Base-by-base conservation (phyloP, 2,329 filamentous ascomycete genomes). In the Fusarium dimerum region DNA sequence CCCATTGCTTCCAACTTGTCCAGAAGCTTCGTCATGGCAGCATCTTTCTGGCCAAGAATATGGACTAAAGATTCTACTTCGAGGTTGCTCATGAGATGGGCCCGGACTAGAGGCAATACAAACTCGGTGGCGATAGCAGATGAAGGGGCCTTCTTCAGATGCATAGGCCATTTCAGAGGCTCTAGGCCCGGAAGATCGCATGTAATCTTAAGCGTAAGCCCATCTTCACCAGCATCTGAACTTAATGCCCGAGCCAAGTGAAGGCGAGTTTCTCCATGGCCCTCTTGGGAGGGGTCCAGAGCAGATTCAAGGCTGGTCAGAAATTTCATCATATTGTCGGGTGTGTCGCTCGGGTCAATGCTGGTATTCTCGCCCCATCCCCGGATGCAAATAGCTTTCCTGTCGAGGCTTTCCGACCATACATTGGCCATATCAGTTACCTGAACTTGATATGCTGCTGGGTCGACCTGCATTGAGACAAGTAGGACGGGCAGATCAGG, bases 361-460 rank as follows among this genome's bases (percentile, higher is more conserved):
- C 82, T 85, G 15, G 86, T 89, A 61, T 84, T 79, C 60, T 86
- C 79, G 20, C 80, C 72, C 50, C 82, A 76, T 30, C 84, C 87
- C 53, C 87, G 82, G 53, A 78, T 73, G 50, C 85, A 78, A 51
- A 93, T 87, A 11, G 75, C 77, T n/a, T 75, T 76, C 18, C 83
- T 76, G 50, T 84, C 79, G 18, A 92, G 72, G 9, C 69, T 76
- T 70, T 92, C 89, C 26, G 75, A 72, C 89, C 89, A 94, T n/a
- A 92, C 74, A 59, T 85, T 81, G 65, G 81, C 85, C 53, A 92
- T 77, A 66, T 93, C 89, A 3, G 88, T 90, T 39, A 93, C 66
- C 52, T 83, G 78, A 29, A 92, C 68, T 2, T 74, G 78, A 72
- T 92, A 92, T 11, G 83, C 79, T 18, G 78, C 71, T 15, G 74